phyloP scores from a whole-genome alignment of 345 rosid species.

The Psidium friedrichsthalianum region DNA sequence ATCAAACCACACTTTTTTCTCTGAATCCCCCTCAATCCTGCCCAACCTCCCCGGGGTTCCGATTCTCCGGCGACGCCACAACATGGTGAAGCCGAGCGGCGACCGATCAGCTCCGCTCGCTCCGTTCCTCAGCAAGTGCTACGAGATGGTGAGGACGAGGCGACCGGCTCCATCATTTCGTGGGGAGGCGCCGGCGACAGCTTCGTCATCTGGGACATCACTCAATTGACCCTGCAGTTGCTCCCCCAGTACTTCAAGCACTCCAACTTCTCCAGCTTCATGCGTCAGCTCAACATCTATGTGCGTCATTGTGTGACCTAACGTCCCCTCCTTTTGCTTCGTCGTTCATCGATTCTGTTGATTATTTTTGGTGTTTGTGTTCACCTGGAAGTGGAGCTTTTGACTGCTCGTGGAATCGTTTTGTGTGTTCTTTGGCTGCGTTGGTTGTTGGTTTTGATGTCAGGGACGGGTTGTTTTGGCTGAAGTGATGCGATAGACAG shows the following conservation, averaged over 20 bases:
- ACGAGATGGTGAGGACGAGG: slow-evolving; percentile 80
- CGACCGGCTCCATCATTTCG: slow-evolving; percentile 50
- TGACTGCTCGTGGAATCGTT: background rate
- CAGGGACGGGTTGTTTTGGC: background rate
- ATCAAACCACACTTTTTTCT: background rate
- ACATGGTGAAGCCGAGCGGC: slow-evolving; percentile 29
- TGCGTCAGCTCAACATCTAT: slow-evolving; percentile 86
- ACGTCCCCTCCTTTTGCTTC: background rate
- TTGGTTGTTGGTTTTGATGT: background rate
- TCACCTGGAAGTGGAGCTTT: background rate
- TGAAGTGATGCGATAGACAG: background rate
- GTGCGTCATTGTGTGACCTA: slow-evolving; percentile 24
- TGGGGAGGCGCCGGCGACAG: slow-evolving; percentile 43
- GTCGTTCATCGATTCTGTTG: background rate
- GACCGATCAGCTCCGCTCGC: slow-evolving; percentile 39
- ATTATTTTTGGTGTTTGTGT: background rate
- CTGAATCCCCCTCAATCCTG: background rate
- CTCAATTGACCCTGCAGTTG: slow-evolving; percentile 51
- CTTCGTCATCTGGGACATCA: slow-evolving; percentile 53
- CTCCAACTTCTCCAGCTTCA: slow-evolving; percentile 68
- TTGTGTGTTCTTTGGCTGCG: background rate
- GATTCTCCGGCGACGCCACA: background rate
- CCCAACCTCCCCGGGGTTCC: background rate
- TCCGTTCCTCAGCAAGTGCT: slow-evolving; percentile 76
- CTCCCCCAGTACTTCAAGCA: slow-evolving; percentile 77